Base-by-base conservation (phyloP, 345 rosid species). In the Excoecaria agallocha region DNA sequence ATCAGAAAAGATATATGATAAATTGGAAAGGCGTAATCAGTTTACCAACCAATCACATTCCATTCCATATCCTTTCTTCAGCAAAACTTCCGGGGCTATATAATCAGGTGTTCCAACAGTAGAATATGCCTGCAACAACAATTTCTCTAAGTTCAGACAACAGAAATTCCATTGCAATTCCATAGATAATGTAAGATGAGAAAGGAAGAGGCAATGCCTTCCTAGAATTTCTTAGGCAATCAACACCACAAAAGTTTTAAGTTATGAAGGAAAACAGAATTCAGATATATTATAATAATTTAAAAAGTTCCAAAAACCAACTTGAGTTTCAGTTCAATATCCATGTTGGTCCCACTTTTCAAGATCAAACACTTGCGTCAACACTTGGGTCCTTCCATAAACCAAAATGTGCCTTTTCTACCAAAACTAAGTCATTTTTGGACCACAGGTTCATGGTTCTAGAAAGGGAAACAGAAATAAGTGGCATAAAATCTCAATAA, bases 1-100 rank as follows among this genome's bases (percentile, higher is more conserved):
- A 75, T 22, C 11, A 39, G 49, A 37, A 56, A 71, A 72, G 38
- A 48, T 43, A 71, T 57, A 11, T 45, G 63, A 56, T 48, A 7
- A 65, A 20, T 46, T 10, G 39, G 64, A 60, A 66, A 43, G 19
- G 56, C 11, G 20, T 9, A 22, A 24, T 49, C 41, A 71, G 52
- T 43, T 54, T 52, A 80, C 82, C 38, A 7, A 79, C 82, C 83
- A 80, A 68, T 80, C 83, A 61, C 83, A 80, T 72, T 80, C 83
- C 83, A 80, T 80, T 72, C 83, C 83, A 41, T 80, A 80, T 72
- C 83, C 83, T 76, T 80, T 76, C 80, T 80, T 80, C 74, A 80
- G 67, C 69, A 80, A 72, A 61, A 80, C 83, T 69, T 80, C 83
- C 3, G 83, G 83, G 16, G 83, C 83, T 68, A 80, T 80, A 22